Conservation (phyloP, 2,329 filamentous ascomycete species). For the Fusarium longipes region DNA sequence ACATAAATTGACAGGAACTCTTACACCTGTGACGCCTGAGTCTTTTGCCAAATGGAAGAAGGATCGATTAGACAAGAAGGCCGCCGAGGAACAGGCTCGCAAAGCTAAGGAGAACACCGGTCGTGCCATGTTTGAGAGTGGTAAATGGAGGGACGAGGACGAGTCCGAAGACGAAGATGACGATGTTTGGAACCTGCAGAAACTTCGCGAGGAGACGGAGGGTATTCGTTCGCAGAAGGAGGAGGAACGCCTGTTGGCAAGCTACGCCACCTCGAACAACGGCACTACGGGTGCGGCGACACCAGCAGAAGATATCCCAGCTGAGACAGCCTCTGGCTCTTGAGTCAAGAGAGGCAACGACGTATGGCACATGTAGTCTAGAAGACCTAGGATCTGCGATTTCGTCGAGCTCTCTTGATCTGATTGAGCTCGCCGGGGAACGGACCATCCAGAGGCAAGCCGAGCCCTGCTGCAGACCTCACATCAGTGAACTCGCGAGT, state of each 20-base stretch:
- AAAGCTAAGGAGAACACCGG: slow-evolving; percentile 96
- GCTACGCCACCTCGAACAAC: slow-evolving; percentile 45
- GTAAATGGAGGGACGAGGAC: slow-evolving; percentile 82
- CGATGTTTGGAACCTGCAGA: slow-evolving; percentile 82
- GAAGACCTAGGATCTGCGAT: slow-evolving; percentile 42
- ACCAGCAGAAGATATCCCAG: slow-evolving; percentile 32
- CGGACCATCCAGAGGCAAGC: slow-evolving; percentile 48
- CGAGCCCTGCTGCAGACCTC: slow-evolving; percentile 46
- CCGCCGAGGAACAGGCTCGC: slow-evolving; percentile 88
- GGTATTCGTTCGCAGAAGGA: slow-evolving; percentile 78
- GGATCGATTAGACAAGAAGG: slow-evolving; percentile 93
- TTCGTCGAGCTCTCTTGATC: slow-evolving; percentile 37
- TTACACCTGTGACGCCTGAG: slow-evolving; percentile 94
- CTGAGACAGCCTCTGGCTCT: slow-evolving; percentile 42
- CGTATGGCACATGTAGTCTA: slow-evolving; percentile 39
- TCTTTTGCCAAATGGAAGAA: slow-evolving; percentile 98
- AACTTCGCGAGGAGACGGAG: slow-evolving; percentile 86
- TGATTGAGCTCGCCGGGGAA: slow-evolving; percentile 40
- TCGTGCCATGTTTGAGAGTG: slow-evolving; percentile 94
- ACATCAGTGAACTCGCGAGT: slow-evolving; percentile 31
- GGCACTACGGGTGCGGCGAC: slow-evolving; percentile 27
- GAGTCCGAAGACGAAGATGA: slow-evolving; percentile 71
- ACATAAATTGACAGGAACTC: slow-evolving; percentile 89
- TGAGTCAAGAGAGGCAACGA: slow-evolving; percentile 30
- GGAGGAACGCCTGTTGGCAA: slow-evolving; percentile 69